These are phyloP conservation scores for Vaucheria bursata DNA, from an alignment of 352 stramenopile species.

Conservation along the genomic window DNA sequence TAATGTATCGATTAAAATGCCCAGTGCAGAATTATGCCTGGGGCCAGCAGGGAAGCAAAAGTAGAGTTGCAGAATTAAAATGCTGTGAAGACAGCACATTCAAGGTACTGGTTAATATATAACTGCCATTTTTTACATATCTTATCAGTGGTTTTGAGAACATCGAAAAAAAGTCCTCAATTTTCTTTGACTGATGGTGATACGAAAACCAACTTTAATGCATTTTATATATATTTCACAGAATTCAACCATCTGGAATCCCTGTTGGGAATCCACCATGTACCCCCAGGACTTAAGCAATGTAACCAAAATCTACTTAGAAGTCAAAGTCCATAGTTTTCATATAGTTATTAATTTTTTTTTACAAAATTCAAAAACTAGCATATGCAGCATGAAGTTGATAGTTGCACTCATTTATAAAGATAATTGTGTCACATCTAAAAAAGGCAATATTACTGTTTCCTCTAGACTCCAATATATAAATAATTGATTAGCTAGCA, in stretches of 20 bases:
- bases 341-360: no score
- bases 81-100: constrained; percentile 34
- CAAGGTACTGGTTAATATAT: background rate
- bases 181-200: background rate
- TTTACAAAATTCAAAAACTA: no score
- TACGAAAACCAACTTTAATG: background rate
- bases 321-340: no score
- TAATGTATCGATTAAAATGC: constrained; percentile 48
- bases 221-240: background rate
- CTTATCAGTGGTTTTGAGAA: background rate
- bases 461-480: no score
- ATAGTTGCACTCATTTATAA: no score
- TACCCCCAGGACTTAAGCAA: no score
- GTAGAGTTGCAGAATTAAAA: constrained; percentile 47
- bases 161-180: background rate
- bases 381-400: no score
- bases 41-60: constrained; percentile 39
- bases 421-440: no score
- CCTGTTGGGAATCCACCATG: background rate
- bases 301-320: no score
- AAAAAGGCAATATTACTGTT: no score
- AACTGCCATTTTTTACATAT: background rate
- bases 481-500: no score
- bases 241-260: background rate
- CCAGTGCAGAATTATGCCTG: constrained; percentile 51